These are phyloP conservation scores for Xylariaceae sp. DNA, from an alignment of 2,329 filamentous ascomycete genomes.

Conservation along the genomic window DNA sequence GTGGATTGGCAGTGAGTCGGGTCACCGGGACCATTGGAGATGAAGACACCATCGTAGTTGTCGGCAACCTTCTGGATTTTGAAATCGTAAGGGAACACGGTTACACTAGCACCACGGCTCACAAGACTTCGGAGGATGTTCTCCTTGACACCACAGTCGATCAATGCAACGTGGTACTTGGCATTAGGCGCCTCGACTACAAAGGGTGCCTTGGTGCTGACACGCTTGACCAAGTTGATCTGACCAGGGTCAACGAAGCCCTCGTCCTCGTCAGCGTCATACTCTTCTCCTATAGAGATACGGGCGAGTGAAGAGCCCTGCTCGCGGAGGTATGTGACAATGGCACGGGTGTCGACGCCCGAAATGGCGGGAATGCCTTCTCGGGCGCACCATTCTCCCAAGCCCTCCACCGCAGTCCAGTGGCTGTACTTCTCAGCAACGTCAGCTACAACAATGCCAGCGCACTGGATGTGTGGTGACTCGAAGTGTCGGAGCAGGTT, in stretches of 20 bases:
- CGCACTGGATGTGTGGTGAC: slow-evolving; percentile 94
- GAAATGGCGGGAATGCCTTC: slow-evolving; percentile 96
- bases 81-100: slow-evolving; percentile 94
- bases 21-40: slow-evolving; percentile 97
- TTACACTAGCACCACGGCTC: slow-evolving; percentile 85
- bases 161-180: slow-evolving; percentile 84
- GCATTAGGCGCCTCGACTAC: slow-evolving; percentile 83
- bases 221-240: slow-evolving; percentile 93
- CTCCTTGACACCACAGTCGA: slow-evolving; percentile 99
- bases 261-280: slow-evolving; percentile 97
- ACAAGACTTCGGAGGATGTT: slow-evolving; percentile 97
- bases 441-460: slow-evolving; percentile 92
- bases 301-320: slow-evolving; percentile 93
- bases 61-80: slow-evolving; percentile 97
- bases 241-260: slow-evolving; percentile 91
- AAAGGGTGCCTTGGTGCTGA: slow-evolving; percentile 98
- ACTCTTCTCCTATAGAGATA: slow-evolving; percentile 94
- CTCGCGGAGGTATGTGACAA: slow-evolving; percentile 94
- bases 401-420: slow-evolving; percentile 95
- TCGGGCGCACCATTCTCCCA: slow-evolving; percentile 90
- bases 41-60: slow-evolving; percentile 98
- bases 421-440: slow-evolving; percentile 93
- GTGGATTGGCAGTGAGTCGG: slow-evolving; percentile 95
- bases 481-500: slow-evolving; percentile 97
- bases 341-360: slow-evolving; percentile 93